A percentile compares a stretch with the other conserved stretches of the same genome.
Conservation (phyloP, 2,329 filamentous ascomycete species). For the Mariannaea elegans region DNA sequence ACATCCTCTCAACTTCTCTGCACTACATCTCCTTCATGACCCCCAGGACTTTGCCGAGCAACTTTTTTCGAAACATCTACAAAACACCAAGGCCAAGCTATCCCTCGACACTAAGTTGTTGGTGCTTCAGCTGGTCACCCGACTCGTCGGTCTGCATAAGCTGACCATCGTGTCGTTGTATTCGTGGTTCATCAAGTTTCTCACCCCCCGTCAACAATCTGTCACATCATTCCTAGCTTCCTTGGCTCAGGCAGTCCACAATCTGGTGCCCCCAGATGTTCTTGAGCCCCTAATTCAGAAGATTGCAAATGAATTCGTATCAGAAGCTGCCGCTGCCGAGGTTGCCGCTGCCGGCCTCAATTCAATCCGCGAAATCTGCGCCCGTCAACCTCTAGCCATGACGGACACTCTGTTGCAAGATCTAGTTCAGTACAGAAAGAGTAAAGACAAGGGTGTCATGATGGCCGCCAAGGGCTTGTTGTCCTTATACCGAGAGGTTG, state of each 20-base stretch:
- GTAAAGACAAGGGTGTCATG: conserved; percentile 98
- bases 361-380: conserved; percentile 93
- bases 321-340: conserved; percentile 89
- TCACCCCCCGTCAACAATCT: conserved; percentile 86
- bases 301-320: conserved; percentile 98
- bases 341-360: conserved; percentile 93
- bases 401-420: conserved; percentile 95
- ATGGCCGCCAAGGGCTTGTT: conserved; percentile 96
- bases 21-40: conserved; percentile 91
- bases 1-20: conserved; percentile 93
- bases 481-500: conserved; percentile 90
- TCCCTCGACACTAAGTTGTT: conserved; percentile 88
- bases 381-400: conserved; percentile 94
- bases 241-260: conserved; percentile 90
- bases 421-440: conserved; percentile 93
- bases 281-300: conserved; percentile 91
- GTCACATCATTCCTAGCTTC: conserved; percentile 95
- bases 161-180: conserved; percentile 90
- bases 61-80: conserved; percentile 90
- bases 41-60: conserved; percentile 93
- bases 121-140: conserved; percentile 89
- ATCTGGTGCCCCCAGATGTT: conserved; percentile 89
- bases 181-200: conserved; percentile 94
- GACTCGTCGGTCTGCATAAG: conserved; percentile 92
- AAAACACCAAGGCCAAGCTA: conserved; percentile 85